Evolutionary conservation across 208 protist genomes (phyloP), one percentile per base, ranked within the genome.

Genomic region (Entamoeba histolytica): DNA sequence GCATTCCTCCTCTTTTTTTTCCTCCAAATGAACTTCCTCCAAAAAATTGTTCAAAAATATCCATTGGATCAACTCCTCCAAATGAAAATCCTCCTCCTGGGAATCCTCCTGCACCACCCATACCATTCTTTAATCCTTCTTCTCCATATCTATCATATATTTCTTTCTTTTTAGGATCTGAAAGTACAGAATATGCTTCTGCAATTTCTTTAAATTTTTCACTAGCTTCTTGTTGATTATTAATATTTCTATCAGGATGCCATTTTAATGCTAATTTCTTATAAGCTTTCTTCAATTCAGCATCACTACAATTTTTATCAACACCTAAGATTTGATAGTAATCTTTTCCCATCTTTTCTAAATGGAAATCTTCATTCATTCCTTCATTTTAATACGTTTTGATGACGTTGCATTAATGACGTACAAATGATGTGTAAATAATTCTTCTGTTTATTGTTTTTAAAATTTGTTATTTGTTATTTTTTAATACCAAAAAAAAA

Each of bases 121-220:
- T 28, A 7, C 50, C 49, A 91, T 97, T 96, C 92, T 98, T 96
- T 10, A 98, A 96, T 55, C 97, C 98, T 92, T 99, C 96, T 96
- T 99, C 97, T 92, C 98, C 98, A 95, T 97, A 98, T 94, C 98
- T 94, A 94, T 99, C 98, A 95, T 99, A 99, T 50, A 97, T 95
- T 51, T 95, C 94, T 94, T 98, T 96, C 96, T 99, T 99, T 94
- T 99, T 96, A 19, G 95, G 55, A 94, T 99, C 97, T 50, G 96
- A 97, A 28, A 99, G 96, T 31, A 98, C 96, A 92, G 99, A 98
- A 94, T 99, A 99, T 17, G 98, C 98, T 49, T 98, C 95, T 50
- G 96, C 97, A 92, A 99, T 97, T 93, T 91, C 51, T 50, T 91
- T 49, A n/a, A 93, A 93, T 92, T 96, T 95, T 92, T 73, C 87